phyloP scores from a whole-genome alignment of 768 basidiomycete genomes.

The Ramaria sp. region DNA sequence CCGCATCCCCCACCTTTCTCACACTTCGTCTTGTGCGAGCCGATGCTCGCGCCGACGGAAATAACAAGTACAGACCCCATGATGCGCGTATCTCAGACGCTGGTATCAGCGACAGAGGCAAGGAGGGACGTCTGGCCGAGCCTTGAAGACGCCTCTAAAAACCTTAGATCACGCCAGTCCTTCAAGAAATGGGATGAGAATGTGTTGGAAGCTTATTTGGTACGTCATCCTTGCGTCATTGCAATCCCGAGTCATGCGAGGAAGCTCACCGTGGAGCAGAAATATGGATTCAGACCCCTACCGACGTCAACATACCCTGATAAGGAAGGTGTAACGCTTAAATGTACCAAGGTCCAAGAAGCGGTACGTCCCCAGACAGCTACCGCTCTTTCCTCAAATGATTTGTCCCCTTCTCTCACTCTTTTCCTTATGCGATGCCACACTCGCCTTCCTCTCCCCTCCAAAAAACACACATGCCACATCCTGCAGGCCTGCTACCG shows the following conservation, averaged over 20 bases:
- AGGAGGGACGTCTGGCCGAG: constrained; percentile 45
- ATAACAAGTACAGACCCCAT: constrained; percentile 3
- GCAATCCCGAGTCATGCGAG: background rate
- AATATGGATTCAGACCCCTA: constrained; percentile 30
- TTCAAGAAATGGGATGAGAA: constrained; percentile 45
- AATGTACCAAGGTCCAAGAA: constrained; percentile 55
- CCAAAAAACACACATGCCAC: too few relatives aligned
- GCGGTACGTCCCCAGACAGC: constrained; percentile 23
- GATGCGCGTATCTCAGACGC: constrained; percentile 21
- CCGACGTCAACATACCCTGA: constrained; percentile 27
- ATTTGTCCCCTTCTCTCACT: too few relatives aligned
- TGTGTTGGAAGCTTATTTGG: constrained; percentile 36
- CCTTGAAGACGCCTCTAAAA: constrained; percentile 33
- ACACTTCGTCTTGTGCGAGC: constrained; percentile 51
- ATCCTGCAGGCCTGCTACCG: constrained; percentile 31
- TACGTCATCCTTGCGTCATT: constrained; percentile 23
- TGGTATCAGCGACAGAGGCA: constrained; percentile 22
- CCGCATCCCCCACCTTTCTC: constrained; percentile 34
- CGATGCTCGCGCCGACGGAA: constrained; percentile 46
- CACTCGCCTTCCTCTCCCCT: too few relatives aligned
- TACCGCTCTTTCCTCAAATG: background rate
- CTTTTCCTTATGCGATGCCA: too few relatives aligned
- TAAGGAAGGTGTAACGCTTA: constrained; percentile 37
- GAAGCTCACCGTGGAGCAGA: constrained; percentile 21
- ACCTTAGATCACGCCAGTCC: constrained; percentile 26